Percentiles rank a stretch among this genome's conserved stretches.
phyloP scores from a whole-genome alignment of 1,284 basidiomycete genomes.

The Irpex lacteus region DNA sequence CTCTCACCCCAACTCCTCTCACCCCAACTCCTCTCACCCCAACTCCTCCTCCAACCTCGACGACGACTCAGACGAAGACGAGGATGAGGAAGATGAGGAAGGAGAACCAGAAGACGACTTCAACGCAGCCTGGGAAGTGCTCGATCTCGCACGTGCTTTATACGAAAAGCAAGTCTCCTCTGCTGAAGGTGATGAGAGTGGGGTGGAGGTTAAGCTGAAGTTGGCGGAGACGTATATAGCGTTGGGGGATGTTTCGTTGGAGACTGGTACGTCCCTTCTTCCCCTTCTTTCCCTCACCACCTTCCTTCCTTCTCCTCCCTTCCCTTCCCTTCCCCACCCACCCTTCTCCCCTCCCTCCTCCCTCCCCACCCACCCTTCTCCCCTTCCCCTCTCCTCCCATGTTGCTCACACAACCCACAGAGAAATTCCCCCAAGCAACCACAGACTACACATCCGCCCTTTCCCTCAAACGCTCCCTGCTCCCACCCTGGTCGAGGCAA shows the following conservation, averaged over 20 bases:
- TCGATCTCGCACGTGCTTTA: slow-evolving; percentile 83
- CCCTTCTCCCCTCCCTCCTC: too few relatives aligned
- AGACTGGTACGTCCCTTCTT: slow-evolving; percentile 75
- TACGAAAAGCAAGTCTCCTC: slow-evolving; percentile 60
- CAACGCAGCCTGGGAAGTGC: slow-evolving; percentile 91
- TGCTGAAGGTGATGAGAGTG: slow-evolving; percentile 38
- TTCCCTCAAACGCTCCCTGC: slow-evolving; percentile 63
- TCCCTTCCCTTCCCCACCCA: too few relatives aligned
- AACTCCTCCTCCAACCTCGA: too few relatives aligned
- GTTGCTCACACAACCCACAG: slow-evolving; percentile 36
- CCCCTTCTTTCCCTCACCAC: background rate
- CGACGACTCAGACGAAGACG: slow-evolving; percentile 20
- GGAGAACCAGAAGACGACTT: slow-evolving; percentile 87
- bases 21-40: too few relatives aligned
- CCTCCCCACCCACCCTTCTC: too few relatives aligned
- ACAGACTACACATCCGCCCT: slow-evolving; percentile 78
- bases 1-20: too few relatives aligned
- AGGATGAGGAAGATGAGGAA: background rate
- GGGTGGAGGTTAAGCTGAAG: slow-evolving; percentile 59
- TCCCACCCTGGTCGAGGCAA: slow-evolving; percentile 79
- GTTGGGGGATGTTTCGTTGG: slow-evolving; percentile 85
- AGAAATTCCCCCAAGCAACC: slow-evolving; percentile 91
- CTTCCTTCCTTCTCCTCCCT: background rate
- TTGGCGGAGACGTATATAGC: slow-evolving; percentile 83
- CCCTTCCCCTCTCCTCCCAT: too few relatives aligned